Evolutionary conservation across 805 yeast species (phyloP), one percentile per base, ranked within the genome.

Genomic region (Kazachstania viticola): DNA sequence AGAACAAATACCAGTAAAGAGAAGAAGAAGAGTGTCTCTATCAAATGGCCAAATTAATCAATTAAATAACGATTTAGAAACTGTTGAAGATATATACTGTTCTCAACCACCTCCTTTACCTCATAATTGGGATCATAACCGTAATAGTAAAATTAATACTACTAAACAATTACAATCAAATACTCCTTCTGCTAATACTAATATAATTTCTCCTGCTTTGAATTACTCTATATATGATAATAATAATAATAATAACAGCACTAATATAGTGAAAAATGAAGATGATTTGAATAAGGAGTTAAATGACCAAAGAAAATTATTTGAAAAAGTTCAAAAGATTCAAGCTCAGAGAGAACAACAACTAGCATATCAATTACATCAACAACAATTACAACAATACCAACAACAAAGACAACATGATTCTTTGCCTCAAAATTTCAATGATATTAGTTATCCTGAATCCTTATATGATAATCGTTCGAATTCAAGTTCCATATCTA

Each of bases 21-120:
- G 8, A 23, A 8, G 25, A 27, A 27, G 30, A 27, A 23, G 91
- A 48, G 72, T 80, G 3, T 79, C 88, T 26, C 79, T 80, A 31
- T 77, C 87, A 11, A 80, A 80, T 55, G 91, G 91, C 45, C 91
- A 80, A 48, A 80, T 80, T 42, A 81, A 83, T 30, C 91, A 80
- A 47, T 69, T 80, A 21, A 65, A 71, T 6, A 63, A 60, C 28
- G 58, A 54, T 27, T 39, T 38, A 24, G 53, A 35, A 5, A 48
- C 49, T n/a, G 50, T 56, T 25, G 64, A 60, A 19, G 56, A 55
- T 25, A 31, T 59, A 0, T 56, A 58, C 31, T 52, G 54, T 28
- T 44, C 50, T 1, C 64, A 58, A 28, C 44, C 42, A 5, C 42
- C 42, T 8, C 42, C 42, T n/a, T 14, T 38, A 22, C 40, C 36